Percentiles rank a stretch among this genome's conserved stretches.
phyloP scores from a whole-genome alignment of 129 eudicot genomes.

The Centella asiatica region DNA sequence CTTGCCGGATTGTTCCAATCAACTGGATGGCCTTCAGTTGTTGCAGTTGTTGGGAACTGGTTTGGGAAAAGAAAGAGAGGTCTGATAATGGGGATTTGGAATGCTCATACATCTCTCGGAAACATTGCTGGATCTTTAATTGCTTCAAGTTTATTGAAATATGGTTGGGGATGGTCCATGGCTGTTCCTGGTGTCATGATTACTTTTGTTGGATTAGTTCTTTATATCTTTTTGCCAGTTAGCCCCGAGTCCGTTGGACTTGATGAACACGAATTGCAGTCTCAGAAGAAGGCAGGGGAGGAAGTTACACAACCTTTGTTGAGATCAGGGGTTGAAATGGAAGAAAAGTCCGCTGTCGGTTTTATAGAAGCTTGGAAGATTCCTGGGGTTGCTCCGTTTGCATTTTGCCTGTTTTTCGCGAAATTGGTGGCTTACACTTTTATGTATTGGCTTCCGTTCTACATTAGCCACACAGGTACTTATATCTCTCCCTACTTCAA shows the following conservation, averaged over 20 bases:
- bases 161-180: conserved; percentile 98
- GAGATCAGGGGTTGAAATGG: conserved; percentile 14
- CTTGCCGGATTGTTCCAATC: conserved; percentile 90
- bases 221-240: conserved; percentile 62
- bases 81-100: conserved; percentile 91
- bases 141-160: conserved; percentile 65
- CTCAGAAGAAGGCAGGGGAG: conserved; percentile 31
- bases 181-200: conserved; percentile 68
- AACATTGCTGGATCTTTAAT: conserved; percentile 73
- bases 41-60: conserved; percentile 91
- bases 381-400: conserved; percentile 91
- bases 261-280: conserved; percentile 23
- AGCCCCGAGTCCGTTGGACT: conserved; percentile 67
- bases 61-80: conserved; percentile 78
- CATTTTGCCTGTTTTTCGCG: conserved; percentile 81
- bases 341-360: conserved; percentile 48
- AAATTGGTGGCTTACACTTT: conserved; percentile 92
- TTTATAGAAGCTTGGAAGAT: conserved; percentile 82
- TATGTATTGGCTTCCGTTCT: conserved; percentile 90
- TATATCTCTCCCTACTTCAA: background rate
- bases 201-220: conserved; percentile 40
- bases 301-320: conserved; percentile 39
- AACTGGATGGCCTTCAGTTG: conserved; percentile 97
- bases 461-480: conserved; percentile 85
- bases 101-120: conserved; percentile 81